These are phyloP conservation scores for Veloporphyrellus conicus DNA, from an alignment of 1,284 basidiomycete genomes.

Conservation along the genomic window DNA sequence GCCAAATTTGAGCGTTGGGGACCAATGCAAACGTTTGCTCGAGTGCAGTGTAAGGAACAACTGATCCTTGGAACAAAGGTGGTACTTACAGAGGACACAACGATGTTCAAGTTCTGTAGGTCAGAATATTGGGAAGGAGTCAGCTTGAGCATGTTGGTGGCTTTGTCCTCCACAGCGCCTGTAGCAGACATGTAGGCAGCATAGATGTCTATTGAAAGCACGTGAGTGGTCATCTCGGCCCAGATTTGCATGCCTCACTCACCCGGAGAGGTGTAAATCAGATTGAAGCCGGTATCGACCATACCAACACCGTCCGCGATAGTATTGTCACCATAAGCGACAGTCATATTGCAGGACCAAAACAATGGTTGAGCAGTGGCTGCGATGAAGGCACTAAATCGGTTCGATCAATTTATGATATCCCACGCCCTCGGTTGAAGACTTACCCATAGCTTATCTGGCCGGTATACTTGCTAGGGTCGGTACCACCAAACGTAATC, in stretches of 20 bases:
- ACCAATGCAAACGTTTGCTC: background rate
- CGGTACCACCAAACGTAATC: slow-evolving; percentile 48
- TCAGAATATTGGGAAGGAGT: background rate
- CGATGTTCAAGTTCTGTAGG: background rate
- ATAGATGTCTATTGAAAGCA: background rate
- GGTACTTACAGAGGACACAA: background rate
- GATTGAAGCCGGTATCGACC: background rate
- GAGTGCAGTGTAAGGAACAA: no score
- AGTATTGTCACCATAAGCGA: background rate
- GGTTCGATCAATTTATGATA: no score
- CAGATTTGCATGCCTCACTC: no score
- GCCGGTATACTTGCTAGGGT: slow-evolving; percentile 31
- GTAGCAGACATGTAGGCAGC: background rate
- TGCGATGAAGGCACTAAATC: no score
- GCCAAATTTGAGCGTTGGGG: background rate
- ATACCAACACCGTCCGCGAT: background rate
- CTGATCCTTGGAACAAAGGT: background rate
- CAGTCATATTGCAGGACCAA: background rate
- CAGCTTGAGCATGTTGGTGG: background rate
- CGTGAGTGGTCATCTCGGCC: background rate
- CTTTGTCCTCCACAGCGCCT: background rate
- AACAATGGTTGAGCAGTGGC: background rate
- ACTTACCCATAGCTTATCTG: slow-evolving; percentile 44
- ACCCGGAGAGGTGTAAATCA: background rate
- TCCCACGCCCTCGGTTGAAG: slow-evolving; percentile 4